These are phyloP conservation scores for Penicillium daleae DNA, from an alignment of 495 filamentous ascomycete genomes.

Conservation along the genomic window DNA sequence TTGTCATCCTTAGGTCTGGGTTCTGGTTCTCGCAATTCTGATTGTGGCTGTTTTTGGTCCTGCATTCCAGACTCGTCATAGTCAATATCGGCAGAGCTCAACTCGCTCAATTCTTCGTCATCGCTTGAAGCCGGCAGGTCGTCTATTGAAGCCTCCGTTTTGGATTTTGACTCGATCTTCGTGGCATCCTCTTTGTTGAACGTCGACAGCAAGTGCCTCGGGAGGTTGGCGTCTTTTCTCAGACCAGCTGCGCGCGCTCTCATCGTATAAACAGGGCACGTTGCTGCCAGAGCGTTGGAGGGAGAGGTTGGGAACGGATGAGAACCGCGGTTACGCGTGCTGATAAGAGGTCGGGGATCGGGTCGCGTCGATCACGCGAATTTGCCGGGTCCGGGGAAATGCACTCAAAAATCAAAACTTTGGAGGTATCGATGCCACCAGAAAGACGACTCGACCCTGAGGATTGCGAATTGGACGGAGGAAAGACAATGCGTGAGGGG, in stretches of 20 bases:
- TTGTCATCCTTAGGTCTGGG: not conserved
- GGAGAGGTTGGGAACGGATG: slow-evolving; percentile 1
- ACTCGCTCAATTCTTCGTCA: slow-evolving; percentile 4
- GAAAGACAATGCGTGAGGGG: slow-evolving; percentile 11
- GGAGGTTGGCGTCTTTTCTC: slow-evolving; percentile 11
- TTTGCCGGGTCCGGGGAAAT: not conserved
- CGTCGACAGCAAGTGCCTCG: slow-evolving; percentile 26
- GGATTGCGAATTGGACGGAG: slow-evolving; percentile 3
- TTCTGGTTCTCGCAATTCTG: not conserved
- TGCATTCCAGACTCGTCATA: not conserved
- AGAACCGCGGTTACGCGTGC: slow-evolving; percentile 8
- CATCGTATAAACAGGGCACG: slow-evolving; percentile 22
- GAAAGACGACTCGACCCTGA: not conserved
- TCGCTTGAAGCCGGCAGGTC: not conserved
- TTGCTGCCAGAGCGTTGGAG: slow-evolving; percentile 6
- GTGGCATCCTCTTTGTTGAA: slow-evolving; percentile 17
- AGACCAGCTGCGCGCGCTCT: slow-evolving; percentile 12
- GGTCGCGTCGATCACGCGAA: slow-evolving; percentile 4
- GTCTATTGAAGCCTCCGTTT: not conserved
- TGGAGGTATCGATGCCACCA: not conserved
- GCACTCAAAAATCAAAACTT: not conserved
- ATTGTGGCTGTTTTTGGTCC: not conserved
- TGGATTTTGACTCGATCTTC: not conserved
- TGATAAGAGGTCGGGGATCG: not conserved
- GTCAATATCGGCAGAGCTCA: not conserved